phyloP scores from a whole-genome alignment of 208 protist genomes.

The Acanthamoeba healyi region DNA sequence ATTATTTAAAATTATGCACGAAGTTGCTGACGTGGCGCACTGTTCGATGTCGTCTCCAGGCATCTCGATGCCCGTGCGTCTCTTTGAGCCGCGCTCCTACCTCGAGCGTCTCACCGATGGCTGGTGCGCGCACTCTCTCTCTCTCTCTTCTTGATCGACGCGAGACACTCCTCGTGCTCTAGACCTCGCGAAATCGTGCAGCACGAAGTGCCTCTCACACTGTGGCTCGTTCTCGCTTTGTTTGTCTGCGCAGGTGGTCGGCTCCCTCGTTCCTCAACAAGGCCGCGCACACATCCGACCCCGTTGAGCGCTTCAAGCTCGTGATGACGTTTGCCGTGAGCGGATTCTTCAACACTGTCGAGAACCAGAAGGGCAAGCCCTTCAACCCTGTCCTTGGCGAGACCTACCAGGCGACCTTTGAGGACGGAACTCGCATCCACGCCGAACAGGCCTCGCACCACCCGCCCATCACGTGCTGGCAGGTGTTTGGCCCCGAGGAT shows the following conservation, averaged over 20 bases:
- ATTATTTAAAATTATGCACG: neutral
- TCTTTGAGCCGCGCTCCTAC: conserved; percentile 84
- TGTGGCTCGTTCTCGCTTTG: neutral
- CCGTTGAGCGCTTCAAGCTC: conserved; percentile 80
- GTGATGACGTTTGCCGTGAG: conserved; percentile 77
- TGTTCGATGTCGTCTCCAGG: neutral
- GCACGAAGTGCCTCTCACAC: neutral
- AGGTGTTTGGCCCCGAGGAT: conserved; percentile 61
- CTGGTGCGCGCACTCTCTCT: neutral
- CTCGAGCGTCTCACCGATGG: conserved; percentile 81
- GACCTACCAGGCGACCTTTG: conserved; percentile 77
- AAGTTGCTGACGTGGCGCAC: neutral
- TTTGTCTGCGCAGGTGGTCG: neutral
- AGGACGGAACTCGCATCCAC: conserved; percentile 77
- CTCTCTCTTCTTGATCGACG: neutral
- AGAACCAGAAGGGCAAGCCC: conserved; percentile 76
- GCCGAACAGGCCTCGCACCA: conserved; percentile 82
- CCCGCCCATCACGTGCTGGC: conserved; percentile 80
- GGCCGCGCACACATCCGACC: conserved; percentile 77
- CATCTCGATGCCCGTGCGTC: conserved; percentile 74
- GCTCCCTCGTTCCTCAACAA: conserved; percentile 77
- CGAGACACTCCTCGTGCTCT: too few species aligned
- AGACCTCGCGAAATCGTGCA: too few species aligned
- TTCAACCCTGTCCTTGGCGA: conserved; percentile 84
- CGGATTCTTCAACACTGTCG: conserved; percentile 75